Evolutionary conservation across 805 yeast species (phyloP), one percentile per base, ranked within the genome.

Genomic region (Starmerella apis): DNA sequence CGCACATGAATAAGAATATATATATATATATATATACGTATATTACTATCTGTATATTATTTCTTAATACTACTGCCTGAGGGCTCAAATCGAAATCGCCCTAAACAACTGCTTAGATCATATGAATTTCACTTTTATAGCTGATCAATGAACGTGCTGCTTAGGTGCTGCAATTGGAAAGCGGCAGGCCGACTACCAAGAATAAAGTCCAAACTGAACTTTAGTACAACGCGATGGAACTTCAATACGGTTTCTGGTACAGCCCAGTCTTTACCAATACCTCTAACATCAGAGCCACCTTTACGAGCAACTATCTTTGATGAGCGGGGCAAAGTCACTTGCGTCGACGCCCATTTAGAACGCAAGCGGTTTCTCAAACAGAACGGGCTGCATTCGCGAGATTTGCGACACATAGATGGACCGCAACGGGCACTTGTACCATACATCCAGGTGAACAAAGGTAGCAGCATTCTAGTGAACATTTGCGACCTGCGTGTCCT

Each of bases 361-460:
- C 76, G 77, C 58, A 76, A 74, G 61, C 73, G 63, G 63, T 77
- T 76, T 68, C 71, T 73, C 53, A 78, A 68, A 48, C 79, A 83
- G 42, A 83, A 86, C 64, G 77, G 80, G 22, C 64, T 88, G 24
- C 86, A 81, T 55, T 94, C 96, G 1, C 71, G 96, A 66, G 96
- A 88, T 64, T 68, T 88, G 55, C 68, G 96, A 27, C 87, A 85
- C 61, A 81, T 88, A 47, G 95, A 81, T 31, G 62, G 61, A 60
- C 51, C 49, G 31, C 55, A 51, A 28, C 71, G 80, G 3, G 72
- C 83, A 1, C 74, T 80, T 25, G 81, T 79, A 0, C 87, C 87
- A 0, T 75, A 78, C 33, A 77, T 81, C 46, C 76, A 80, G 60
- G 79, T 79, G 3, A 65, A 85, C 48, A 68, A 73, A 4, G 72